Conservation (phyloP, 192 early-diverging fungal species). For the Umbelopsis ramanniana region DNA sequence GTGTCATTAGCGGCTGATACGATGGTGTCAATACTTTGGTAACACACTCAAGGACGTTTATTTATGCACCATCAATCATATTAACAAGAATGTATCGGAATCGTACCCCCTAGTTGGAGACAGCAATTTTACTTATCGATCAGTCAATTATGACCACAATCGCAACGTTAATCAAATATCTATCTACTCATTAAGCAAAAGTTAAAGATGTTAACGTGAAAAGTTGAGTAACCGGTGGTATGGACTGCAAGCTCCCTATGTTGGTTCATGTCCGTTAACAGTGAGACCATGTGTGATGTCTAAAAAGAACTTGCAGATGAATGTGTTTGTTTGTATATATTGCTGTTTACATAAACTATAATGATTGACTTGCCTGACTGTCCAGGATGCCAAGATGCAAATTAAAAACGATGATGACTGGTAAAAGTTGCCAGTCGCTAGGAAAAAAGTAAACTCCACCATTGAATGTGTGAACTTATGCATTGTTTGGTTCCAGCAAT, state of each 20-base stretch:
- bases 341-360: conserved; percentile 28
- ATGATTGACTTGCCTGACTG: not conserved
- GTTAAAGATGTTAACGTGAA: not conserved
- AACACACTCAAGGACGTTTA: not conserved
- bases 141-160: not conserved
- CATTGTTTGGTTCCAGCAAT: too few relatives aligned
- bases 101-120: not conserved
- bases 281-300: not conserved
- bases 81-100: not conserved
- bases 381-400: not conserved
- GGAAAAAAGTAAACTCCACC: not conserved
- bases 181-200: not conserved
- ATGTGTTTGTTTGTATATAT: not conserved
- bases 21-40: not conserved
- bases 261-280: not conserved
- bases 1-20: too few relatives aligned
- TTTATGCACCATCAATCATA: not conserved
- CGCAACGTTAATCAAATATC: not conserved
- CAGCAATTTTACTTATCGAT: not conserved
- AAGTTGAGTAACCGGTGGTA: not conserved
- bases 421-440: not conserved
- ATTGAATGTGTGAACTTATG: too few relatives aligned
- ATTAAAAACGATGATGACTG: too few relatives aligned
- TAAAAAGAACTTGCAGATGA: not conserved
- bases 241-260: not conserved